Base-by-base conservation (phyloP, 1,284 basidiomycete genomes). In the Leccinum fuscescens region DNA sequence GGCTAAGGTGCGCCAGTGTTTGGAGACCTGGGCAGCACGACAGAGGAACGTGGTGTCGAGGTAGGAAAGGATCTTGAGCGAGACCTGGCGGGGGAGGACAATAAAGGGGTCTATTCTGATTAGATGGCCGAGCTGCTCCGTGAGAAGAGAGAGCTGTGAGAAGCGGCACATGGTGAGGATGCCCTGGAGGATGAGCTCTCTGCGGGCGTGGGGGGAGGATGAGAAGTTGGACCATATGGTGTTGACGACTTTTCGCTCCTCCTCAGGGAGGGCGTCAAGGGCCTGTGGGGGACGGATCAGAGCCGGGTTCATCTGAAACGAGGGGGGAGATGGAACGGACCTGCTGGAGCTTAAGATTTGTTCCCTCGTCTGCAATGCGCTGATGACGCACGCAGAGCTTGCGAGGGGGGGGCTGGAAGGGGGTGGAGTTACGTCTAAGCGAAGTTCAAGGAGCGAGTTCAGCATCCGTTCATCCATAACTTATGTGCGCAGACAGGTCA, bases 141-240 rank as follows among this genome's bases (percentile, higher is more conserved):
- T 92, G 54, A 99, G 88, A 59, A 98, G 90, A 22, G 96, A 98
- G n/a, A 99, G 88, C 71, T 98, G 96, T 44, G 94, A 94, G 79
- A 97, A 98, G 78, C 96, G 99, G 76, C 96, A 99, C 93, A 99
- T 99, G n/a, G 97, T 98, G 67, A 99, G 87, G 62, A 99, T 85
- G 33, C 96, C 96, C 70, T 94, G 94, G 52, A 99, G 88, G 71
- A 99, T 98, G 70, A 99, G 86, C 46, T 93, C 92, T 46, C 96
- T 86, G 37, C 93, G 88, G 9, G 90, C 86, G 69, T 97, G 94
- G 0, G 94, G 88, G 1, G 96, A 97, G 0, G 93, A 93, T 11
- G 94, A 97, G 77, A 99, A 99, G 68, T 90, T 92, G 60, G 95
- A 93, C 97, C 97, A 99, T 63, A 98, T 88, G 6, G 91, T 86